Conservation (phyloP, 495 filamentous ascomycete species). For the Terfezia claveryi region DNA sequence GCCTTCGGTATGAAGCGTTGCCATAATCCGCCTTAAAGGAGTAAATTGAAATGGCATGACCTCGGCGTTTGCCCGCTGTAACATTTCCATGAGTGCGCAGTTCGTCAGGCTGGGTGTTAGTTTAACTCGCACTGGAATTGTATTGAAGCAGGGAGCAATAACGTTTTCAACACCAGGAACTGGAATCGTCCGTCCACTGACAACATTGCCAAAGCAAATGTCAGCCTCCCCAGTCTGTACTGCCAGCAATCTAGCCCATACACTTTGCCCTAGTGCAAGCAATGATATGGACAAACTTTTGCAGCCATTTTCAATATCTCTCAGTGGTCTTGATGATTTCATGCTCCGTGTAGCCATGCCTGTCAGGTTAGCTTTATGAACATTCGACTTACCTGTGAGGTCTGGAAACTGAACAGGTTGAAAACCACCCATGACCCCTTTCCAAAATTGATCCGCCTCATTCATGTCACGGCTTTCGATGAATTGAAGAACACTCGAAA, state of each 20-base stretch:
- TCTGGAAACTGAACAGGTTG: constrained; percentile 27
- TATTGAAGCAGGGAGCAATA: constrained; percentile 74
- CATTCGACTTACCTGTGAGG: constrained; percentile 8
- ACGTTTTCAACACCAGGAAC: constrained; percentile 44
- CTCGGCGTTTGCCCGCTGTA: constrained; percentile 35
- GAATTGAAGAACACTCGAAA: constrained; percentile 29
- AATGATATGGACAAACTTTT: constrained; percentile 35
- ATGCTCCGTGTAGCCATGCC: constrained; percentile 8
- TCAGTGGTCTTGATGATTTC: constrained; percentile 20
- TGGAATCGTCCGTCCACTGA: constrained; percentile 45
- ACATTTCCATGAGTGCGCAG: constrained; percentile 27
- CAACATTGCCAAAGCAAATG: constrained; percentile 64
- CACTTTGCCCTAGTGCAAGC: constrained; percentile 41
- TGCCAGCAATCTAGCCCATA: constrained; percentile 41
- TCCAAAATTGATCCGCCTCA: constrained; percentile 40
- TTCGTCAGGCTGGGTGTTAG: constrained; percentile 25
- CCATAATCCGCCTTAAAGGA: constrained; percentile 40
- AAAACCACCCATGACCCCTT: constrained; percentile 26
- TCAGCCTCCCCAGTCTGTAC: constrained; percentile 31
- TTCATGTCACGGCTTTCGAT: constrained; percentile 22
- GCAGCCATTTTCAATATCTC: constrained; percentile 25
- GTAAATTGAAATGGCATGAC: constrained; percentile 44
- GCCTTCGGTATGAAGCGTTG: constrained; percentile 21
- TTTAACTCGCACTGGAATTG: constrained; percentile 49
- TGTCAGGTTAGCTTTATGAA: constrained; percentile 5